Base-by-base conservation (phyloP, 192 early-diverging fungal species). In the Backusella luteola region DNA sequence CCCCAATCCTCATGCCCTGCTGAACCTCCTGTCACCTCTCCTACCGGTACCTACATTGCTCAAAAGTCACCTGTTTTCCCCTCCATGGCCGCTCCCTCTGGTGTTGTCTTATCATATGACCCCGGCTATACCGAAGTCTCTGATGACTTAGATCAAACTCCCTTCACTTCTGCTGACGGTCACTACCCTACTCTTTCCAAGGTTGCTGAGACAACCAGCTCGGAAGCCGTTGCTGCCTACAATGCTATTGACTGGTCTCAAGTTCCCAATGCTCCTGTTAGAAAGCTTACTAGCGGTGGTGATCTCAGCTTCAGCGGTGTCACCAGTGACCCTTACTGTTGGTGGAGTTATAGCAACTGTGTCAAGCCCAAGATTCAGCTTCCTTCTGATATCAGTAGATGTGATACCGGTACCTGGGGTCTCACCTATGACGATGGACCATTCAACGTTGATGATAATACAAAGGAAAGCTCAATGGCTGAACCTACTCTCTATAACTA, bases 381-480 rank as follows among this genome's bases (percentile, higher is more conserved):
- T 35, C 83, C 83, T 56, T 41, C 49, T 56, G 73, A 73, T 53
- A 36, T 73, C 32, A 41, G 35, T 3, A 67, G 36, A 6, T 87
- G 86, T 66, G 36, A 46, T 32, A 21, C 35, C 17, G 63, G 63
- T 11, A 53, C 68, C 26, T 86, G 85, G 85, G 85, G 85, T 6
- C 32, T 86, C 68, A 84, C 80, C 11, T 84, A 80, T 75, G 85
- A 86, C 69, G 83, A 86, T 71, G 85, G 85, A 8, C 85, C 85
- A 11, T 75, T 75, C 41, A 67, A 67, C 29, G 6, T 35, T 21
- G 35, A 66, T n/a, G 21, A 38, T 9, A 41, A 69, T n/a, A 46
- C 63, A 14, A 19, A 35, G 9, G 71, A 59, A 29, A 68, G 53
- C 36, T 59, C 66, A 7, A 53, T 34, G 15, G 71, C 77, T 14